These are phyloP conservation scores for Ceratobasidium sp. DNA, from an alignment of 1,284 basidiomycete genomes.

Conservation along the genomic window DNA sequence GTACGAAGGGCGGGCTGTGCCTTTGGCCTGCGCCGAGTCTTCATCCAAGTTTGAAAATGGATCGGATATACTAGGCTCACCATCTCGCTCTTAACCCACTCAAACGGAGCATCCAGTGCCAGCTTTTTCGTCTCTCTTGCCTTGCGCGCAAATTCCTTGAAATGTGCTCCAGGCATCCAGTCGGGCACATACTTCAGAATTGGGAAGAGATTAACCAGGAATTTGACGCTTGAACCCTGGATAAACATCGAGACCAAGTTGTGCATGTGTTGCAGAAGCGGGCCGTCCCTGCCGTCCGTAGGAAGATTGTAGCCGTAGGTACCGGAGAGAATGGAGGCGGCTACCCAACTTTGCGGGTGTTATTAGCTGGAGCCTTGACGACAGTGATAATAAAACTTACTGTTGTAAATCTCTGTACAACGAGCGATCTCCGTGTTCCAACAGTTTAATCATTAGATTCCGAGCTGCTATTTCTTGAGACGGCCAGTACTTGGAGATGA, in stretches of 20 bases:
- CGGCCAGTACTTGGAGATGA: slow-evolving; percentile 26
- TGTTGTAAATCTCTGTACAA: slow-evolving; percentile 26
- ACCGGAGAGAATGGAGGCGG: slow-evolving; percentile 17
- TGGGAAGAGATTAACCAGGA: slow-evolving; percentile 32
- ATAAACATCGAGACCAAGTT: not conserved
- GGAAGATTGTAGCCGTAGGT: slow-evolving; percentile 38
- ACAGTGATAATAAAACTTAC: not conserved
- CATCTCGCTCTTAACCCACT: slow-evolving; percentile 37
- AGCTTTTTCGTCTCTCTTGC: slow-evolving; percentile 1
- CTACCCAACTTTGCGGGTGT: slow-evolving; percentile 11
- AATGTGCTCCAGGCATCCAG: slow-evolving; percentile 41
- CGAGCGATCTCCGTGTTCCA: slow-evolving; percentile 4
- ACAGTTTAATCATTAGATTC: slow-evolving; percentile 5
- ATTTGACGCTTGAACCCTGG: not conserved
- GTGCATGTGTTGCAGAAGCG: slow-evolving; percentile 15
- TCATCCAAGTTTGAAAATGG: not conserved
- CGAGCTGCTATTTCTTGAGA: slow-evolving; percentile 18
- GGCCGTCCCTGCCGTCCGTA: slow-evolving; percentile 1
- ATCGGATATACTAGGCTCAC: not conserved
- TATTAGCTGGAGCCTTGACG: not conserved
- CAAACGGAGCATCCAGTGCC: slow-evolving; percentile 15
- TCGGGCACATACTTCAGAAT: slow-evolving; percentile 28
- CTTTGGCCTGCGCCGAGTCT: slow-evolving; percentile 1
- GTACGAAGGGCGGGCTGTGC: slow-evolving; percentile 28
- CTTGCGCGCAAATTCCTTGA: slow-evolving; percentile 18